These are phyloP conservation scores for Evernia prunastri DNA, from an alignment of 495 filamentous ascomycete species.

Conservation along the genomic window DNA sequence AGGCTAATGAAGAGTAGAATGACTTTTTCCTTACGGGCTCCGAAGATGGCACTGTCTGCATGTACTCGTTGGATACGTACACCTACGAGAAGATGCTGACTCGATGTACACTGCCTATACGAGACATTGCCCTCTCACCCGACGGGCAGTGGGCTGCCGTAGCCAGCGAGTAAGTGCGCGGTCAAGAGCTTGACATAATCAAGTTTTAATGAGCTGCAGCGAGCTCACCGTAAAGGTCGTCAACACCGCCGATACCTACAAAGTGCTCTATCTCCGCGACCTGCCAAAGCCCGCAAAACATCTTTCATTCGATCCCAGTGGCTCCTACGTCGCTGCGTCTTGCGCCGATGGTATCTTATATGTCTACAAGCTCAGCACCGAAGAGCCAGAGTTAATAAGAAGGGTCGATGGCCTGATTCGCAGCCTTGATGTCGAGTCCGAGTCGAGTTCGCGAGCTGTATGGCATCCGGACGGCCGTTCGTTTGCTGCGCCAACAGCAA, in stretches of 20 bases:
- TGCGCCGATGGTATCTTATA: constrained; percentile 85
- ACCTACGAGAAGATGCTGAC: constrained; percentile 71
- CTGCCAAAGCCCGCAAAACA: constrained; percentile 83
- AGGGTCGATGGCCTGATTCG: constrained; percentile 84
- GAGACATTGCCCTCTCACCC: constrained; percentile 76
- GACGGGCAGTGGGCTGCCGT: constrained; percentile 87
- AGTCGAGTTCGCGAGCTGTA: constrained; percentile 64
- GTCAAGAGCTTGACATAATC: not conserved
- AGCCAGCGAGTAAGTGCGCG: constrained; percentile 69
- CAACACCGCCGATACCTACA: constrained; percentile 66
- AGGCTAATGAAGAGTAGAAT: constrained; percentile 43
- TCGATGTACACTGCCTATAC: constrained; percentile 72
- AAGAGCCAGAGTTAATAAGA: constrained; percentile 71
- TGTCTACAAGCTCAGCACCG: constrained; percentile 74
- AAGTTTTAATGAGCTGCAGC: constrained; percentile 33
- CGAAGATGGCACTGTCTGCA: constrained; percentile 88
- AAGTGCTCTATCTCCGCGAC: constrained; percentile 60
- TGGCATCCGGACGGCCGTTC: constrained; percentile 96
- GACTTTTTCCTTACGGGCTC: constrained; percentile 79
- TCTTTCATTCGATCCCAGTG: constrained; percentile 78
- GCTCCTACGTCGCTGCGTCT: constrained; percentile 68
- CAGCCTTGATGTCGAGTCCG: constrained; percentile 67
- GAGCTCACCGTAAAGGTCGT: constrained; percentile 88
- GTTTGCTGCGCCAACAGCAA: constrained; percentile 78
- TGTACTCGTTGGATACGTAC: constrained; percentile 73